Evolutionary conservation across 306 rosid species (phyloP).

Genomic region (Vigna nakashimae): DNA sequence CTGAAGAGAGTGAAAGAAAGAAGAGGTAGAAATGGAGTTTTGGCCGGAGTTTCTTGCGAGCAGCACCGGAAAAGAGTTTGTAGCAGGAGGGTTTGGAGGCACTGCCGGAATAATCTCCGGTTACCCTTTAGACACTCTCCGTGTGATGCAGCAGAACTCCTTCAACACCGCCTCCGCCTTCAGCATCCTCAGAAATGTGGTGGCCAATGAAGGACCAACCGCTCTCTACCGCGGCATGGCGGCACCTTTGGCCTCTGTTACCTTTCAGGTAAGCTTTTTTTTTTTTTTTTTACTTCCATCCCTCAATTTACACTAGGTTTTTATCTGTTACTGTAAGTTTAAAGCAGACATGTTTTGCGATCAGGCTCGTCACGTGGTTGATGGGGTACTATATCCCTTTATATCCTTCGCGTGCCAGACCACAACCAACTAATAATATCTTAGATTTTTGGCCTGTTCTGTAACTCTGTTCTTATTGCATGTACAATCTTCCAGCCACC

Average conservation of each 20-base stretch:
- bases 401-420: slow-evolving; percentile 7
- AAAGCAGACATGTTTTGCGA: not conserved
- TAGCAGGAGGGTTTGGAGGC: slow-evolving; percentile 92
- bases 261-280: slow-evolving; percentile 28
- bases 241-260: slow-evolving; percentile 41
- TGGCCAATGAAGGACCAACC: slow-evolving; percentile 30
- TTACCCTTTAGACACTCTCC: slow-evolving; percentile 40
- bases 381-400: not conserved
- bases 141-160: slow-evolving; percentile 36
- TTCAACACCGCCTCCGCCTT: slow-evolving; percentile 18
- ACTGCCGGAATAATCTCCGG: slow-evolving; percentile 64
- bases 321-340: not conserved
- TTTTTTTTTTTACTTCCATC: not conserved
- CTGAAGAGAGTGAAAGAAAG: not conserved
- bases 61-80: slow-evolving; percentile 85
- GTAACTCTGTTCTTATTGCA: not conserved
- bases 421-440: not conserved
- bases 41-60: slow-evolving; percentile 83
- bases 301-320: too few relatives aligned
- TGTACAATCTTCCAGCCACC: not conserved
- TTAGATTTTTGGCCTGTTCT: not conserved
- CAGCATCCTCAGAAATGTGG: slow-evolving; percentile 20
- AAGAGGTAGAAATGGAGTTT: slow-evolving; percentile 59
- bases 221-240: slow-evolving; percentile 44
- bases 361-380: not conserved